phyloP scores from a whole-genome alignment of 345 rosid species.

The Eucalyptus urophylla region DNA sequence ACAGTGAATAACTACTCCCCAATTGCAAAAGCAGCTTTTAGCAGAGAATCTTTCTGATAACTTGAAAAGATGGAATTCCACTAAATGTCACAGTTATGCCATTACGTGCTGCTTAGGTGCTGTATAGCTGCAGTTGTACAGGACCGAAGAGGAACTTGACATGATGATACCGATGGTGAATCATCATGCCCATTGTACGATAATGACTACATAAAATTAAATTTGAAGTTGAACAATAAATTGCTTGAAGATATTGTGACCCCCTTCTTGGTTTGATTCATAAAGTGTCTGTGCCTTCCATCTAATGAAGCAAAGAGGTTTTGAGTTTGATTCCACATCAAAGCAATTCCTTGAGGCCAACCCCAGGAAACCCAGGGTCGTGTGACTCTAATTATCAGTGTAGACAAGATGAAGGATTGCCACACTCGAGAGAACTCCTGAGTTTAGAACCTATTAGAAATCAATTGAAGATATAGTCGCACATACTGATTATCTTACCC shows the following conservation, averaged over 20 bases:
- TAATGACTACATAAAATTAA: neutral
- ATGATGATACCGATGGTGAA: neutral
- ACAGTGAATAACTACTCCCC: neutral
- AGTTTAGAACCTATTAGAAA: neutral
- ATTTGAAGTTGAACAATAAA: neutral
- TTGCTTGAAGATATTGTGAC: neutral
- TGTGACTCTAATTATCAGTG: neutral
- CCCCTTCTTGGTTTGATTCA: neutral
- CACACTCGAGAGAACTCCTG: neutral
- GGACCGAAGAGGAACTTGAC: neutral
- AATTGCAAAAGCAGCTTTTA: neutral
- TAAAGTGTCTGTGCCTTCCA: neutral
- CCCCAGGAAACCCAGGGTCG: neutral
- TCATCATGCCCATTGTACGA: neutral
- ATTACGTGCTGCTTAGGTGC: neutral
- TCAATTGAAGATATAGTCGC: neutral
- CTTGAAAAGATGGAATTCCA: neutral
- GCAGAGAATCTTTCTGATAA: neutral
- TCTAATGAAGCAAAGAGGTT: neutral
- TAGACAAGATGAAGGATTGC: neutral
- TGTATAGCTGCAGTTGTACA: neutral
- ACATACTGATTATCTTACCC: conserved; percentile 33
- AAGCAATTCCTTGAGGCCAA: neutral
- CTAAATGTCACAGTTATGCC: neutral
- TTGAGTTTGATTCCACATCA: neutral